These are phyloP conservation scores for Groenewaldozyma tartarivorans DNA, from an alignment of 805 yeast genomes.

Conservation along the genomic window DNA sequence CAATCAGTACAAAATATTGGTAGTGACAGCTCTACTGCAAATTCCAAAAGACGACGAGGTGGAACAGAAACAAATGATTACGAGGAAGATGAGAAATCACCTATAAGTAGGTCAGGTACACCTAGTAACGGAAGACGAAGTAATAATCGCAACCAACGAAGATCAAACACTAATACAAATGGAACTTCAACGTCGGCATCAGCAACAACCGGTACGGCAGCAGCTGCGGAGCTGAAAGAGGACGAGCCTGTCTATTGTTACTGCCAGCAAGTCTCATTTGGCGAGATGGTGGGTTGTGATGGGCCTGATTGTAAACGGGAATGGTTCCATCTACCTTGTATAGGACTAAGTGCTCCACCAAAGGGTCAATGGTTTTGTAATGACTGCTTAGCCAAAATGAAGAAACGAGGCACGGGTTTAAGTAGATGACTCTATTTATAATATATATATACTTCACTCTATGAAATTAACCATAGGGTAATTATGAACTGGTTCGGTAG, in stretches of 20 bases:
- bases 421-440: too few relatives aligned
- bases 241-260: slow-evolving; percentile 87
- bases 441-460: too few relatives aligned
- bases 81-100: neutral
- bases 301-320: slow-evolving; percentile 86
- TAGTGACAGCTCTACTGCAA: slow-evolving; percentile 4
- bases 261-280: slow-evolving; percentile 93
- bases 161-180: neutral
- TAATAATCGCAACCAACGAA: neutral
- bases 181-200: neutral
- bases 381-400: slow-evolving; percentile 37
- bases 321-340: slow-evolving; percentile 94
- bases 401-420: slow-evolving; percentile 15
- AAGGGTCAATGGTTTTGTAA: slow-evolving; percentile 79
- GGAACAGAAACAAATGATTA: neutral
- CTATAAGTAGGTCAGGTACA: neutral
- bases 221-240: slow-evolving; percentile 15
- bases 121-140: slow-evolving; percentile 6
- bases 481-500: too few relatives aligned
- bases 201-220: slow-evolving; percentile 13
- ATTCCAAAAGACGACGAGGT: neutral
- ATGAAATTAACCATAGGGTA: too few relatives aligned
- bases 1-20: neutral
- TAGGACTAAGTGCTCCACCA: slow-evolving; percentile 78
- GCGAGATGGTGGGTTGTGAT: slow-evolving; percentile 99